Conservation (phyloP, 495 filamentous ascomycete genomes). For the Podospora anserina region DNA sequence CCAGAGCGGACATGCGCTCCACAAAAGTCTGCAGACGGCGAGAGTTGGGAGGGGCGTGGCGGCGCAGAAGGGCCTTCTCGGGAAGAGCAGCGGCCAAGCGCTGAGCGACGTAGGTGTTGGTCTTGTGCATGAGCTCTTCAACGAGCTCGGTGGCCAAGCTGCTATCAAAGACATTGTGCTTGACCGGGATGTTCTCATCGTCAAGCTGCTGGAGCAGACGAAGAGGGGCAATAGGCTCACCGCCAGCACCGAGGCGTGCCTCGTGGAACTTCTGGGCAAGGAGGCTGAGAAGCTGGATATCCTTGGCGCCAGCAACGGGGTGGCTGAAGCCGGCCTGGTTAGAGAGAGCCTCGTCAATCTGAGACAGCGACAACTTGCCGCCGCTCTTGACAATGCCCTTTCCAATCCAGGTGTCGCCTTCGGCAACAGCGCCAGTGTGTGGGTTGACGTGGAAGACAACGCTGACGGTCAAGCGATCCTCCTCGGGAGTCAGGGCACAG, state of each 20-base stretch:
- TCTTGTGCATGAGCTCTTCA: constrained; percentile 89
- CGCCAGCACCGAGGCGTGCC: constrained; percentile 72
- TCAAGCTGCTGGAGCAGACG: constrained; percentile 92
- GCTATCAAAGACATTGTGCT: constrained; percentile 92
- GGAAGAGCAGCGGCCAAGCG: constrained; percentile 75
- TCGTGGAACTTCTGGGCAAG: constrained; percentile 79
- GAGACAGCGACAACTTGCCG: constrained; percentile 76
- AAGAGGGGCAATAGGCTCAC: constrained; percentile 74
- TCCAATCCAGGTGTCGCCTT: constrained; percentile 88
- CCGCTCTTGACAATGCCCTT: constrained; percentile 90
- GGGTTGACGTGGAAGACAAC: constrained; percentile 86
- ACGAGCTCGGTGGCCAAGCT: constrained; percentile 87
- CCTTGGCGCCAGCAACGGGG: constrained; percentile 59
- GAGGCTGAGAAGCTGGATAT: constrained; percentile 74
- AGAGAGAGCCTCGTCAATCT: constrained; percentile 75
- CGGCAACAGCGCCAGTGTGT: constrained; percentile 68
- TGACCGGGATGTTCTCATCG: constrained; percentile 95
- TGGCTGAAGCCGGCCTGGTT: constrained; percentile 57
- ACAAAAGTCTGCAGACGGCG: constrained; percentile 86
- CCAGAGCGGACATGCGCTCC: constrained; percentile 87
- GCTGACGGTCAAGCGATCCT: constrained; percentile 88
- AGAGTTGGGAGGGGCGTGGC: constrained; percentile 78
- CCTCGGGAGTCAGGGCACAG: constrained; percentile 77
- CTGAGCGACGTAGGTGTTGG: constrained; percentile 83
- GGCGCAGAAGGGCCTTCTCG: constrained; percentile 87